Base-by-base conservation (phyloP, 768 basidiomycete genomes). In the Lentinula edodes region DNA sequence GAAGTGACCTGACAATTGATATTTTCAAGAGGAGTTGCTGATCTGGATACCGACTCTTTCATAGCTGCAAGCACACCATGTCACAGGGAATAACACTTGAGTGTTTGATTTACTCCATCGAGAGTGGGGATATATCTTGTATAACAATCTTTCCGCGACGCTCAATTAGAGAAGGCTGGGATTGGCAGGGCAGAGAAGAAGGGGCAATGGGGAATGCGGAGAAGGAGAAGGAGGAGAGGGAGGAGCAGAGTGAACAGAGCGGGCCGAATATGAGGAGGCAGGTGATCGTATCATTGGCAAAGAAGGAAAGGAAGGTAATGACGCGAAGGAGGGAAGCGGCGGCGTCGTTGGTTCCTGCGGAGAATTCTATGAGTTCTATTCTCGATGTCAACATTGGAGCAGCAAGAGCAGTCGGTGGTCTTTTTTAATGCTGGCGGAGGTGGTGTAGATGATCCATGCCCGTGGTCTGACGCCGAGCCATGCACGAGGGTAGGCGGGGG, bases 71-170 rank as follows among this genome's bases (percentile, higher is more conserved):
- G n/a, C n/a, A n/a, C n/a, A n/a, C n/a, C n/a, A n/a, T n/a, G n/a
- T n/a, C n/a, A n/a, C n/a, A n/a, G n/a, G n/a, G 0, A 79, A 85
- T 60, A 80, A 82, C 39, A 75, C 68, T 0, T 72, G 78, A 2
- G 84, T 83, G 0, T 73, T 86, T 67, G 82, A 84, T 60, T 73
- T 86, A 1, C 71, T 85, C 12, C 73, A 75, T 10, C 70, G 82
- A 15, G 81, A 81, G 38, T 86, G 84, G 84, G 84, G 84, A 2
- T 86, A 83, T 70, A 84, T 85, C 71, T 72, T 86, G 2, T 78
- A 78, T 67, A 85, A 82, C 12, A 75, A 80, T 54, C 70, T 83
- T 39, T 81, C 79, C 5, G 83, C 85, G 0, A n/a, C n/a, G n/a
- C n/a, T n/a, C n/a, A n/a, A n/a, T n/a, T n/a, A n/a, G n/a, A n/a